Conservation (phyloP, 2,329 filamentous ascomycete species). For the Cadophora luteo-olivacea region DNA sequence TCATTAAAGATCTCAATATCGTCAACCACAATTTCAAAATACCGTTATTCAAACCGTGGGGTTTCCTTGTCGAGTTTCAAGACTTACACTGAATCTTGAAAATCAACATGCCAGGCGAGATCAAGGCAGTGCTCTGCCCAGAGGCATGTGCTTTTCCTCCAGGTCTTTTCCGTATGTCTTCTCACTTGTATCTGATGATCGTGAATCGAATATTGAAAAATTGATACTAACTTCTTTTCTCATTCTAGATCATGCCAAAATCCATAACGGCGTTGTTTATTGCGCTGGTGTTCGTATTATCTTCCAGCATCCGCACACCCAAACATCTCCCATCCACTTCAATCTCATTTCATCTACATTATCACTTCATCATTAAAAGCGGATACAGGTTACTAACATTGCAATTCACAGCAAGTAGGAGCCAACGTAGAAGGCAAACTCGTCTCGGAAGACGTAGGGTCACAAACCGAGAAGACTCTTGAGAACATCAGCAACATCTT, state of each 20-base stretch:
- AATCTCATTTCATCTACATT: too few species aligned
- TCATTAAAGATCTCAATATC: background rate
- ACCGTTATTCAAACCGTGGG: too few species aligned
- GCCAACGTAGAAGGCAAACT: conserved; percentile 20
- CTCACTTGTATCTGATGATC: too few species aligned
- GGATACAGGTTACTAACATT: background rate
- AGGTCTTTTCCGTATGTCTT: conserved; percentile 17
- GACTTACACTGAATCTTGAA: background rate
- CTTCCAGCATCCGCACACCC: too few species aligned
- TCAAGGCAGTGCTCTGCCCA: conserved; percentile 23
- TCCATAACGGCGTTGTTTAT: conserved; percentile 22
- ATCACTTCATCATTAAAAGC: too few species aligned
- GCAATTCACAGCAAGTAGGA: conserved; percentile 16
- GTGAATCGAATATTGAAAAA: too few species aligned
- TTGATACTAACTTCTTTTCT: background rate
- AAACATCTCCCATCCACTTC: too few species aligned
- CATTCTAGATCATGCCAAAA: conserved; percentile 21
- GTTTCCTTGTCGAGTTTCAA: too few species aligned
- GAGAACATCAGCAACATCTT: conserved; percentile 19
- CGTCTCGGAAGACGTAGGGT: conserved; percentile 20
- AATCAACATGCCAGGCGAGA: conserved; percentile 17
- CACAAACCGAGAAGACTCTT: conserved; percentile 21
- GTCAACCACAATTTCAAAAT: background rate
- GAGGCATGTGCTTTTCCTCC: conserved; percentile 24
- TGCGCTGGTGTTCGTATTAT: conserved; percentile 24